Conservation (phyloP, 2,329 filamentous ascomycete species). For the Pseudopithomyces chartarum region DNA sequence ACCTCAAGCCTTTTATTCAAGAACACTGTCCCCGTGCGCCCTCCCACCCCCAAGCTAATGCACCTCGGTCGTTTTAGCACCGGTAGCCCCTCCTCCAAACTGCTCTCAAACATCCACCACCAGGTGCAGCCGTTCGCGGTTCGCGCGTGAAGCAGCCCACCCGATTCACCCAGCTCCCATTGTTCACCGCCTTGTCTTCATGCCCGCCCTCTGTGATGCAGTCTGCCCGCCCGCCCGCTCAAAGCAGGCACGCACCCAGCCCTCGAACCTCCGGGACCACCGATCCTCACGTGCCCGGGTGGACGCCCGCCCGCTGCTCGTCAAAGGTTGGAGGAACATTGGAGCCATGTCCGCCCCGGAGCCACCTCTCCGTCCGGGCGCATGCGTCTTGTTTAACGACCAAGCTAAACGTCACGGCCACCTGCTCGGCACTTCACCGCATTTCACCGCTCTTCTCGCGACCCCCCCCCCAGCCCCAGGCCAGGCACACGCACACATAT, state of each 20-base stretch:
- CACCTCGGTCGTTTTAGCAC: slow-evolving; percentile 39
- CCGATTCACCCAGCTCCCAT: too few species aligned
- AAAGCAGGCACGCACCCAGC: slow-evolving; percentile 1
- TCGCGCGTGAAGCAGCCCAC: slow-evolving; percentile 35
- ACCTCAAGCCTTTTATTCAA: slow-evolving; percentile 27
- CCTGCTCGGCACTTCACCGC: slow-evolving; percentile 41
- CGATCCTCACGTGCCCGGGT: slow-evolving; percentile 24
- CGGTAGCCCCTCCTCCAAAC: slow-evolving; percentile 34
- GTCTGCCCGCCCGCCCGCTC: slow-evolving; percentile 22
- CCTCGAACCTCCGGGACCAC: slow-evolving; percentile 28
- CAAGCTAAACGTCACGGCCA: slow-evolving; percentile 34
- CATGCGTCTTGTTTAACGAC: slow-evolving; percentile 26
- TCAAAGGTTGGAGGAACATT: slow-evolving; percentile 6
- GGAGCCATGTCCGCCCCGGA: slow-evolving; percentile 36
- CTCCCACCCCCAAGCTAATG: slow-evolving; percentile 43
- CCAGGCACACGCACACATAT: neutral
- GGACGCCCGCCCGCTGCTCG: too few species aligned
- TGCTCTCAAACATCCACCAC: slow-evolving; percentile 32
- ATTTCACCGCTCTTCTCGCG: slow-evolving; percentile 30
- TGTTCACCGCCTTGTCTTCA: slow-evolving; percentile 44
- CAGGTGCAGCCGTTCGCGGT: slow-evolving; percentile 26
- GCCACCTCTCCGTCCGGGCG: slow-evolving; percentile 32
- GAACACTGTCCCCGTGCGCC: slow-evolving; percentile 42
- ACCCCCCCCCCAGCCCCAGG: slow-evolving; percentile 2
- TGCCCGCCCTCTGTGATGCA: slow-evolving; percentile 36